Base-by-base conservation (phyloP, 441 rosid species). In the Breynia disticha region DNA sequence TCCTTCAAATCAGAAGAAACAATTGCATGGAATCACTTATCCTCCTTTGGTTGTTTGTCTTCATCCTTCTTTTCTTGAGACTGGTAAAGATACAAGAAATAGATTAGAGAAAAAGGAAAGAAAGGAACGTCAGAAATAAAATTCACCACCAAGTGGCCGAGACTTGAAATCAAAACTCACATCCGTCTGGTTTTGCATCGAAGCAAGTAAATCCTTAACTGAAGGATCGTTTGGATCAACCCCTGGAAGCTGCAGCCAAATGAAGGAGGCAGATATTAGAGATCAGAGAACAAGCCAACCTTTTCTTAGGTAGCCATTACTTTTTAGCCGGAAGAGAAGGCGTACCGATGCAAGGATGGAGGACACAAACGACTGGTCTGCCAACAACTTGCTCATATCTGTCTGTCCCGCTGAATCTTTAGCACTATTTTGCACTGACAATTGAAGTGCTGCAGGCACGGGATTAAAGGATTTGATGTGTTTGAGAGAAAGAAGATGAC, bases 151-250 rank as follows among this genome's bases (percentile, higher is more conserved):
- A 41, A 48, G 50, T n/a, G 19, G 32, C 32, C 32, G 7, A 24
- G 32, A 24, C 32, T 24, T 24, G 32, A 24, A 24, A 24, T 3
- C 4, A 2, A 24, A 64, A 55, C 59, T 20, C 56, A 83, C 90
- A 83, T 83, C 81, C 16, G 81, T 68, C 54, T 76, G 82, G 70
- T 55, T 52, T 67, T 65, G 83, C 77, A 83, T 71, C 45, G 87
- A 78, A 49, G 80, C 79, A 53, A 81, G 80, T 68, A 84, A 56
- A 50, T 81, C 91, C 65, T 74, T 79, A 17, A 79, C 83, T 0
- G 87, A 69, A 28, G 83, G 87, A 74, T 81, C 82, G 17, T 84
- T 76, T 18, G 83, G 82, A 61, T 84, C 87, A 53, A 84, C 87
- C 50, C 87, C 83, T 24, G 87, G 91, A 69, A 83, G 87, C 90